Evolutionary conservation across 164 flowering plant genomes (phyloP).

Genomic region (Tetracentron sinense): DNA sequence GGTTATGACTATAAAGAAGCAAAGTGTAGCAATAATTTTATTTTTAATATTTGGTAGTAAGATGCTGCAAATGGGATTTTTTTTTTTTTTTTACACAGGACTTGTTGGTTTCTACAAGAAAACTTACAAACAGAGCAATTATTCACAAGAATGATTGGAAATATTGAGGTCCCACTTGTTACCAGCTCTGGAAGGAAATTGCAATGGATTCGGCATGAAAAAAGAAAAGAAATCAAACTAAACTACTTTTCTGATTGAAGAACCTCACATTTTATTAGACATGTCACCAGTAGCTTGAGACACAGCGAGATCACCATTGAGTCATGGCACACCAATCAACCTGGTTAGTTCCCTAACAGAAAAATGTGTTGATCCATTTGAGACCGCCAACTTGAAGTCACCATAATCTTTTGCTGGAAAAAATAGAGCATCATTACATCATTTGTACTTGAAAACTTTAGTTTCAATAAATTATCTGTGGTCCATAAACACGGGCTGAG

Average conservation of each 20-base stretch:
- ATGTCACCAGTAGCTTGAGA: conserved; percentile 92
- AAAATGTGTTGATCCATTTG: conserved; percentile 41
- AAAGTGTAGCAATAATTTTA: not conserved
- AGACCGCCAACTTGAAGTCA: conserved; percentile 26
- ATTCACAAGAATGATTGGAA: not conserved
- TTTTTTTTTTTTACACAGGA: too few relatives aligned
- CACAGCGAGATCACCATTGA: conserved; percentile 89
- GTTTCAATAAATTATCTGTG: conserved; percentile 64
- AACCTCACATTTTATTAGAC: conserved; percentile 58
- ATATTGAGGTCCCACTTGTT: not conserved
- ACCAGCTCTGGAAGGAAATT: not conserved
- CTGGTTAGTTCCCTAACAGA: conserved; percentile 76
- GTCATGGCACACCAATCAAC: conserved; percentile 78
- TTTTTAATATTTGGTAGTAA: too few relatives aligned
- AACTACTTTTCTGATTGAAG: not conserved
- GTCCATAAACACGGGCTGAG: too few relatives aligned
- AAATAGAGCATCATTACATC: conserved; percentile 38
- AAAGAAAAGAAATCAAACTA: not conserved
- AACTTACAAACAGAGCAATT: too few relatives aligned
- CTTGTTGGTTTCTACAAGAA: too few relatives aligned
- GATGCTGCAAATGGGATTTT: too few relatives aligned
- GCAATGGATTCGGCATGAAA: not conserved
- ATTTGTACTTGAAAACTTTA: conserved; percentile 51
- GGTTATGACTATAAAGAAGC: not conserved
- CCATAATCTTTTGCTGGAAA: conserved; percentile 33